Percentiles rank a stretch among this genome's conserved stretches.
These are phyloP conservation scores for Monilinia polystroma DNA, from an alignment of 2,329 filamentous ascomycete genomes.

Conservation along the genomic window DNA sequence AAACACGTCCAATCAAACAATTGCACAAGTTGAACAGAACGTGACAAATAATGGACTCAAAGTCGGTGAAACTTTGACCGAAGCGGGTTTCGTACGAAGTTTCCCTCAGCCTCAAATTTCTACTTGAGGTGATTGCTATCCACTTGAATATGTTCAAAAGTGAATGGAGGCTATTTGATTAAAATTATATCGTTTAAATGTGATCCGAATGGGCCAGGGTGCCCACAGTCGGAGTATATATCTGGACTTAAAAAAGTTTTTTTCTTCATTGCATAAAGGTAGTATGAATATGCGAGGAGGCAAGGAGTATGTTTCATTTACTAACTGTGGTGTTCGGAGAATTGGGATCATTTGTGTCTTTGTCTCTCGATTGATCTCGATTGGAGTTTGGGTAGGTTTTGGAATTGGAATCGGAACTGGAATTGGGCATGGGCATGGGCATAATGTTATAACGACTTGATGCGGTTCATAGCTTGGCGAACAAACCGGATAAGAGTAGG, in stretches of 20 bases:
- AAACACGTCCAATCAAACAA: constrained; percentile 3
- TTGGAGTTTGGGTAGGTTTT: not conserved
- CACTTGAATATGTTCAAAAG: not conserved
- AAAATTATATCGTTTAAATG: constrained; percentile 3
- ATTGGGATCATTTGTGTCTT: constrained; percentile 2
- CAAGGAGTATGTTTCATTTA: not conserved
- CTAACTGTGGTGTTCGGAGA: constrained; percentile 10
- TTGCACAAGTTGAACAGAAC: constrained; percentile 12
- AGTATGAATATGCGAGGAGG: constrained; percentile 6
- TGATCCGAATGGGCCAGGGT: not conserved
- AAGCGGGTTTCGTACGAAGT: constrained; percentile 18
- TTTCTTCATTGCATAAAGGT: constrained; percentile 8
- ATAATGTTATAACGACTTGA: constrained; percentile 10
- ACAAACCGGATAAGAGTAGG: not conserved
- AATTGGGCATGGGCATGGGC: not conserved
- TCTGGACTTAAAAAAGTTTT: constrained; percentile 1
- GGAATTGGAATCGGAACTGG: not conserved
- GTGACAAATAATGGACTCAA: constrained; percentile 9
- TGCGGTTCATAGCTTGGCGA: constrained; percentile 1
- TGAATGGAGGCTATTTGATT: not conserved
- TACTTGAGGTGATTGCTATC: not conserved
- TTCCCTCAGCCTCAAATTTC: constrained; percentile 15
- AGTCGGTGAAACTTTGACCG: constrained; percentile 15
- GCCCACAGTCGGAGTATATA: constrained; percentile 4
- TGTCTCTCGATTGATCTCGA: not conserved